These are phyloP conservation scores for Urochloa ruziziensis DNA, from an alignment of 176 grass and related monocot genomes.

Conservation along the genomic window DNA sequence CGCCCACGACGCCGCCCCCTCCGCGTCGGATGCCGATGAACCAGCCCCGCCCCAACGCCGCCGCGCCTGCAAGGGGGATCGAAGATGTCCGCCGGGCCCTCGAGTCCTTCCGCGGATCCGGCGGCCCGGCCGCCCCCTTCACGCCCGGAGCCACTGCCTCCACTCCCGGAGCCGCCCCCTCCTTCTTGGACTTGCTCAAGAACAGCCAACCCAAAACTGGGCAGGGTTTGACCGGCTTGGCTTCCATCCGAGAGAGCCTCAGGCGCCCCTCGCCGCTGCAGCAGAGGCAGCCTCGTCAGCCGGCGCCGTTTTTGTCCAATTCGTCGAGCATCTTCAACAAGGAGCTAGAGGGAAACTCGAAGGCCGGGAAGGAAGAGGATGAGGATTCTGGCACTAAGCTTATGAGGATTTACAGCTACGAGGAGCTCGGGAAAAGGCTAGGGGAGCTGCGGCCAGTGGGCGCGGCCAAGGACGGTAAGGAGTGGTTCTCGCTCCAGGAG, in stretches of 20 bases:
- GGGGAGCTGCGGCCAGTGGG: constrained; percentile 48
- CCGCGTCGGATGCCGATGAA: constrained; percentile 30
- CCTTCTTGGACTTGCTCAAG: constrained; percentile 48
- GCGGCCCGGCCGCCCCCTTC: not conserved
- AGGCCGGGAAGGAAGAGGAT: not conserved
- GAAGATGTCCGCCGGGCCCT: constrained; percentile 38
- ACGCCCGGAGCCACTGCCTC: constrained; percentile 1
- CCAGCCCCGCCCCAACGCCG: constrained; percentile 25
- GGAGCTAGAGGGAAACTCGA: constrained; percentile 8
- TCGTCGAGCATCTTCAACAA: not conserved
- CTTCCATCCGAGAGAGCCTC: constrained; percentile 21
- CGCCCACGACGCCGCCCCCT: not conserved
- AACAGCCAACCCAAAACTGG: constrained; percentile 3
- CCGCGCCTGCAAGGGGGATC: not conserved
- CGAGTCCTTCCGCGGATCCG: constrained; percentile 14
- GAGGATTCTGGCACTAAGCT: constrained; percentile 34
- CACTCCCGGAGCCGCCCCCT: not conserved
- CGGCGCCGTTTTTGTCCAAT: not conserved
- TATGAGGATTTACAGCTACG: constrained; percentile 34
- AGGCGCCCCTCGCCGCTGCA: not conserved
- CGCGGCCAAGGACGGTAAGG: constrained; percentile 46
- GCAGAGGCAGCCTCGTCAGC: not conserved
- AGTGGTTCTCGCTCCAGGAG: constrained; percentile 70
- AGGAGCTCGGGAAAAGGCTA: constrained; percentile 74
- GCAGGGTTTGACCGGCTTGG: not conserved